Base-by-base conservation (phyloP, 2,329 filamentous ascomycete species). In the Alternaria atra region DNA sequence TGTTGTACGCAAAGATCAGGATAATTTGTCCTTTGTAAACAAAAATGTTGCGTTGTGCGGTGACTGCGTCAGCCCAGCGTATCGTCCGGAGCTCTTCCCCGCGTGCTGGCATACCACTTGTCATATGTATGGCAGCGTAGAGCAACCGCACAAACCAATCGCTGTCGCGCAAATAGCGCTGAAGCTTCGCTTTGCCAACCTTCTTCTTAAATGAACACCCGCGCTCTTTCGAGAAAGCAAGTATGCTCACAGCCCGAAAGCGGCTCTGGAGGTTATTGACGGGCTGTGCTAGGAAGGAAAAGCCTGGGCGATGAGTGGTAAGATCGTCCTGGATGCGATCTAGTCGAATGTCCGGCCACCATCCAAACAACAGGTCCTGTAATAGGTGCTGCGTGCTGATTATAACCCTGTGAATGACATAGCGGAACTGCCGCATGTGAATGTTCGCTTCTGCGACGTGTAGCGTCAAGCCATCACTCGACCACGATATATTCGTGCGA, bases 1-100 rank as follows among this genome's bases (percentile, higher is more conserved):
- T 60, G 37, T 60, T 60, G 37, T 60, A 55, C n/a, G 52, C 29
- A 47, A 60, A 60, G 15, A 60, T 34, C 32, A 60, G 58, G 15
- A 60, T 60, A 8, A 60, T n/a, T n/a, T 35, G 52, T 23, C 32
- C 46, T 48, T 60, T 60, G 23, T 60, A 60, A 13, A 60, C 13
- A 23, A 60, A 60, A 35, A 60, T 55, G 29, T 60, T 60, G 48
- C 40, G 52, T 40, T 27, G 52, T 23, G 56, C 51, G 39, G 46
- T 30, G 23, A 56, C 35, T 32, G 32, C 56, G 13, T 60, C 34
- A n/a, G 52, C 58, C 58, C 25, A 60, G 9, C 47, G 39, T 43
- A 60, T 27, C 15, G 52, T 32, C 30, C 52, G 47, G 35, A 60
- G 27, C 35, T 60, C 52, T 47, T 60, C 52, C 25, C 58, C 39